Evolutionary conservation across 108 stramenopile genomes (phyloP), one percentile per base, ranked within the genome.

Genomic region (Nitzschia sp.): DNA sequence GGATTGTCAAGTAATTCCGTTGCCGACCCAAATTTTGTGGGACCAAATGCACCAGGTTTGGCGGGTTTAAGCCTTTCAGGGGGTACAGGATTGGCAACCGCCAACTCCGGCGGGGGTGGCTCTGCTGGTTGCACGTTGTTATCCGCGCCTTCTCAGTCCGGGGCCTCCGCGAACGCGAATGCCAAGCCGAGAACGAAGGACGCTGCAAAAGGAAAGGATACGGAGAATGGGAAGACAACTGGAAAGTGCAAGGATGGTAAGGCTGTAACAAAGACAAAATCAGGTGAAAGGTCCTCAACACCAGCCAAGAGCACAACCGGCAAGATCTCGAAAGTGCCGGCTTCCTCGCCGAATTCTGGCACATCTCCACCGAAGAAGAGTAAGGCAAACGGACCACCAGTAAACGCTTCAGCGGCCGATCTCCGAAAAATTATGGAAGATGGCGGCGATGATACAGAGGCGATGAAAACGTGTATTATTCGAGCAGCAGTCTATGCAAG

Each of bases 21-120:
- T 54, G 77, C 88, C 1, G 93, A 94, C 78, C 88, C 90, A 26
- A 80, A 90, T 32, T 90, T 91, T 61, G 75, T 83, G 33, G 93
- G 93, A n/a, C 75, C 83, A n/a, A 76, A 72, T 62, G 90, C 93
- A 6, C 83, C 80, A 1, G 93, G 93, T 3, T 80, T 94, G 35
- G 59, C 71, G 3, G 89, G 89, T 0, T 59, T 84, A 21, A 80
- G 63, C 60, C 60, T 83, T 2, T 83, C 89, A 3, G 78, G 69
- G 23, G 87, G 86, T 29, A 77, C 89, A 13, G 92, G 92, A 35
- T 75, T 93, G 28, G 87, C 89, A 8, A 93, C 89, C 9, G 70
- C 83, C 35, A 80, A 81, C 48, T 47, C 78, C 8, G 85, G 85
- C 22, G 79, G 82, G 1, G 82, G 80, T 0, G 52, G 34, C 0